A percentile compares a stretch with the other conserved stretches of the same genome.
phyloP scores from a whole-genome alignment of 2,329 filamentous ascomycete genomes.

The Fusarium sp. region DNA sequence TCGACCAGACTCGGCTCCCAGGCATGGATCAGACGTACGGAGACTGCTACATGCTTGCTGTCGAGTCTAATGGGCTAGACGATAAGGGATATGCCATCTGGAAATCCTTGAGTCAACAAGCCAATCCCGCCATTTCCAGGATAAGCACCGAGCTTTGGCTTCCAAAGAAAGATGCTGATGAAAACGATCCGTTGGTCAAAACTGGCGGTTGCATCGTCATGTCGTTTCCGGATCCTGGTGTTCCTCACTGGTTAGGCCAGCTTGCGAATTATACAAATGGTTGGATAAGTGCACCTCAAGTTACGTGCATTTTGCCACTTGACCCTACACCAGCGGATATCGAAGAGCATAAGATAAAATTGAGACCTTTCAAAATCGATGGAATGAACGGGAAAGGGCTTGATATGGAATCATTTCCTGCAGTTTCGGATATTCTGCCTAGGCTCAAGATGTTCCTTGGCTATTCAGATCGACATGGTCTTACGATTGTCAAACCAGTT shows the following conservation, averaged over 20 bases:
- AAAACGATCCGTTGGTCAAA: not conserved
- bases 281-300: not conserved
- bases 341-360: not conserved
- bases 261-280: not conserved
- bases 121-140: not conserved
- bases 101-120: not conserved
- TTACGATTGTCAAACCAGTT: constrained; percentile 6
- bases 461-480: not conserved
- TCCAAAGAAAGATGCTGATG: not conserved
- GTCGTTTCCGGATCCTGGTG: constrained; percentile 3
- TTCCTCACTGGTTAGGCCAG: constrained; percentile 3
- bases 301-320: constrained; percentile 15
- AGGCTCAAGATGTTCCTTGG: constrained; percentile 4
- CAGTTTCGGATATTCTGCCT: not conserved
- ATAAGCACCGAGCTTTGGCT: constrained; percentile 20
- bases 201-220: constrained; percentile 12
- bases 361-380: not conserved
- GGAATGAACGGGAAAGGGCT: not conserved
- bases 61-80: not conserved
- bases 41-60: not conserved
- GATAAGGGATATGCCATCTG: not conserved
- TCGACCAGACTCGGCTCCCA: rapidly evolving
- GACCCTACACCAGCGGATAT: not conserved
- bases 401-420: constrained; percentile 5
- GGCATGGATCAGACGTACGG: rapidly evolving